These are phyloP conservation scores for Thalia dealbata DNA, from an alignment of 176 grass and related monocot species.

Conservation along the genomic window DNA sequence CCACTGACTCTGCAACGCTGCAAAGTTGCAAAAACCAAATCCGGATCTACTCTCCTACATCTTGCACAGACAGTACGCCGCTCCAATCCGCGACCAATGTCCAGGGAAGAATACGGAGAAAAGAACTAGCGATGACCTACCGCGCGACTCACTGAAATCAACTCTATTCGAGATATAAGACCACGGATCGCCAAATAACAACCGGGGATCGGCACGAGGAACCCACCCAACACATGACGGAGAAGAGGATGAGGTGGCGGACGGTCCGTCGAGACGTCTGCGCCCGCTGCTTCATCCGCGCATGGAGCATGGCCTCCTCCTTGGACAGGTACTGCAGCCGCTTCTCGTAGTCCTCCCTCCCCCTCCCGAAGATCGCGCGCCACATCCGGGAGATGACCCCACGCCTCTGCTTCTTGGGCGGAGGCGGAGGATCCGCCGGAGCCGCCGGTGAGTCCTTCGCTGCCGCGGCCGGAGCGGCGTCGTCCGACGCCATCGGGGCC, in stretches of 20 bases:
- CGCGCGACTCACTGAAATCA: too few species aligned
- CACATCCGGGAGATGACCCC: constrained; percentile 51
- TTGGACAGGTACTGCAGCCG: constrained; percentile 91
- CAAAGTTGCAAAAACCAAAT: too few species aligned
- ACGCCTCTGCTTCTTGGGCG: constrained; percentile 22
- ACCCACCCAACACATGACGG: constrained; percentile 63
- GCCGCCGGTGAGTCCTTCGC: not conserved
- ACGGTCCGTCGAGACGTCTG: constrained; percentile 53
- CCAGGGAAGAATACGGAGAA: not conserved
- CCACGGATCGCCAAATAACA: not conserved
- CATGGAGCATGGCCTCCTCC: constrained; percentile 90
- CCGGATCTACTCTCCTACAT: not conserved
- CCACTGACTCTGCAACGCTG: not conserved
- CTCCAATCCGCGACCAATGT: not conserved
- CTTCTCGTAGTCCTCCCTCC: constrained; percentile 89
- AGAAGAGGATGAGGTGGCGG: constrained; percentile 64
- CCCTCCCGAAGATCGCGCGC: constrained; percentile 53
- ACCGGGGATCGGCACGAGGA: not conserved
- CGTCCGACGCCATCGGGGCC: not conserved
- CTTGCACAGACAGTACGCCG: not conserved
- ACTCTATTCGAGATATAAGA: not conserved
- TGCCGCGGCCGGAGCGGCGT: not conserved
- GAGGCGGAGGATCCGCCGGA: not conserved
- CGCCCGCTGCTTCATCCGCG: constrained; percentile 61
- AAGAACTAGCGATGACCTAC: not conserved